Evolutionary conservation across 805 yeast genomes (phyloP).

Genomic region (Suhomyces xylopsoci): DNA sequence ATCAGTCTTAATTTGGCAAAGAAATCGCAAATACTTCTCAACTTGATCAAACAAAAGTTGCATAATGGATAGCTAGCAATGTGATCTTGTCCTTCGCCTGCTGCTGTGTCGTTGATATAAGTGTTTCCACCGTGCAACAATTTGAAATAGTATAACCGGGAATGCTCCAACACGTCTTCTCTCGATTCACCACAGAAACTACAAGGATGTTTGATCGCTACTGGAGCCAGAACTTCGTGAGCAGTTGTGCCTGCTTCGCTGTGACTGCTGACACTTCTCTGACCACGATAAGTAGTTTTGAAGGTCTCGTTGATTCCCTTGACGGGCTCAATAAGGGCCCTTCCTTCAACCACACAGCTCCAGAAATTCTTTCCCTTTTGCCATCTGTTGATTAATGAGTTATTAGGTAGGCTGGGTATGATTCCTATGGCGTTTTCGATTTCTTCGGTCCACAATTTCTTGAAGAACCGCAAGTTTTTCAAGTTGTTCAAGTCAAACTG

Average conservation of each 20-base stretch:
- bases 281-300: slow-evolving; percentile 38
- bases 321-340: slow-evolving; percentile 81
- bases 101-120: slow-evolving; percentile 5
- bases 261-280: neutral
- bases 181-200: slow-evolving; percentile 81
- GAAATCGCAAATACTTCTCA: slow-evolving; percentile 80
- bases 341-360: slow-evolving; percentile 70
- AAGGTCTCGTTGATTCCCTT: slow-evolving; percentile 78
- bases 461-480: slow-evolving; percentile 57
- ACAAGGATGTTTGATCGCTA: slow-evolving; percentile 74
- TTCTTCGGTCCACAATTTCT: slow-evolving; percentile 68
- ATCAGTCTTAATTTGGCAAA: slow-evolving; percentile 72
- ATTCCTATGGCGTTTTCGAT: slow-evolving; percentile 48
- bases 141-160: slow-evolving; percentile 70
- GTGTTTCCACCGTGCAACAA: slow-evolving; percentile 29
- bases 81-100: slow-evolving; percentile 24
- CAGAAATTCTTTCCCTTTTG: slow-evolving; percentile 51
- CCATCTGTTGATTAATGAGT: slow-evolving; percentile 45
- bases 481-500: slow-evolving; percentile 38
- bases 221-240: slow-evolving; percentile 49
- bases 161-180: slow-evolving; percentile 67
- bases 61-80: slow-evolving; percentile 65
- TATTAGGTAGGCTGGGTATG: slow-evolving; percentile 51
- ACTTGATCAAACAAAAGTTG: slow-evolving; percentile 72
- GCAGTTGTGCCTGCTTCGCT: slow-evolving; percentile 9